Evolutionary conservation across 2,329 filamentous ascomycete genomes (phyloP), one percentile per base, ranked within the genome.

Genomic region (Alternaria angustiovoidea): DNA sequence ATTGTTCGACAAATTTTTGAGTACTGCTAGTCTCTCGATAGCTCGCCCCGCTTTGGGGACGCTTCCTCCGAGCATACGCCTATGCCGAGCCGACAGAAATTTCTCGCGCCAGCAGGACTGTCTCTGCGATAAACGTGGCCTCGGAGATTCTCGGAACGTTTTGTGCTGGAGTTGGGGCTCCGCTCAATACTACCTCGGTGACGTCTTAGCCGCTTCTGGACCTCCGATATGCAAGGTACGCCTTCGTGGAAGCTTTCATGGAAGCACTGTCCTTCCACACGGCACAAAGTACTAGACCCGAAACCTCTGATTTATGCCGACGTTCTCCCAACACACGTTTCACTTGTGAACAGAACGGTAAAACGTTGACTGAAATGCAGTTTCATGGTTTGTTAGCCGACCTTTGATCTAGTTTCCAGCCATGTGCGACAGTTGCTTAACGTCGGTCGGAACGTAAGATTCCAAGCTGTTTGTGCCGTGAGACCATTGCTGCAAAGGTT

Each of bases 51-150:
- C 69, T 70, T 58, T 60, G 56, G 58, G 54, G 61, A 36, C 62
- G 57, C 64, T 68, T 70, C 58, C 63, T 69, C 68, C 68, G 68
- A 71, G 63, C 54, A 62, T 64, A 65, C 61, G 53, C 64, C 69
- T 59, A 63, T 64, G 58, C 67, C 66, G 64, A 68, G 60, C 68
- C 62, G 62, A 64, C 61, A 62, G 57, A 65, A 67, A 65, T 64
- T 68, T 66, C 62, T 65, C 60, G 54, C 61, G 67, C 65, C 68
- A 62, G 59, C 66, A 62, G 64, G 42, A 49, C 41, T 49, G 64
- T 54, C 55, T 53, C 49, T 58, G 44, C 32, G 38, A 59, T 55
- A 59, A 66, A 72, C 68, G 64, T 66, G 65, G 59, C 48, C 59
- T 66, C 70, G 70, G 70, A 64, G 39, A 59, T 68, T 67, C 51